Conservation (phyloP, 177 flowering plant species). For the Vitis hybrid region DNA sequence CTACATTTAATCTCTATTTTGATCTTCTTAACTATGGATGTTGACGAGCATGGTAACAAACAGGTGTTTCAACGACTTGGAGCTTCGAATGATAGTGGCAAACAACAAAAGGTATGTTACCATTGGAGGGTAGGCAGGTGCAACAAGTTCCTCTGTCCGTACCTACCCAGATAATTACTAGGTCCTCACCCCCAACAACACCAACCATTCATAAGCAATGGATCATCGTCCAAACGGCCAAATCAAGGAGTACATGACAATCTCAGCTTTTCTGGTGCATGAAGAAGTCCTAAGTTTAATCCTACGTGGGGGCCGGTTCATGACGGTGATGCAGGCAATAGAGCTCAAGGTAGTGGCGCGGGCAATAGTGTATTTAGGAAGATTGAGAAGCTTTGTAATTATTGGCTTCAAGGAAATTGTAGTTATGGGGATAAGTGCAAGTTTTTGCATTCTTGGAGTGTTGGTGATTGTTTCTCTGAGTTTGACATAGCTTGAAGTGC, state of each 20-base stretch:
- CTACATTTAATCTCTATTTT: not conserved
- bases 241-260: constrained; percentile 26
- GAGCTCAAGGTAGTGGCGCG: too few relatives aligned
- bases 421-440: constrained; percentile 44
- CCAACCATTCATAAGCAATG: too few relatives aligned
- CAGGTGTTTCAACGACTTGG: constrained; percentile 29
- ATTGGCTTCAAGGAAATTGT: constrained; percentile 77
- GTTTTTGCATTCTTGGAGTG: constrained; percentile 50
- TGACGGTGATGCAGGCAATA: too few relatives aligned
- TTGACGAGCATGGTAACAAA: constrained; percentile 48
- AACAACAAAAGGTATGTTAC: constrained; percentile 54
- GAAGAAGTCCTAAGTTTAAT: constrained; percentile 43
- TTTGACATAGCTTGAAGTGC: constrained; percentile 81
- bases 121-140: constrained; percentile 70
- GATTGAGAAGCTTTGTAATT: constrained; percentile 32
- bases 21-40: constrained; percentile 44
- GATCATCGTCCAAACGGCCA: too few relatives aligned
- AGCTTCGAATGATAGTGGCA: constrained; percentile 18
- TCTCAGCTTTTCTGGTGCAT: constrained; percentile 31
- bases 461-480: constrained; percentile 56
- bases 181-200: too few relatives aligned
- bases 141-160: constrained; percentile 59
- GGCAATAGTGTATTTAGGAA: constrained; percentile 4
- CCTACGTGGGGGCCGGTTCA: constrained; percentile 10
- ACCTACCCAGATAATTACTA: too few relatives aligned